A percentile compares a stretch with the other conserved stretches of the same genome.
Evolutionary conservation across 768 basidiomycete genomes (phyloP).

Genomic region (Sarcomyxa edulis): DNA sequence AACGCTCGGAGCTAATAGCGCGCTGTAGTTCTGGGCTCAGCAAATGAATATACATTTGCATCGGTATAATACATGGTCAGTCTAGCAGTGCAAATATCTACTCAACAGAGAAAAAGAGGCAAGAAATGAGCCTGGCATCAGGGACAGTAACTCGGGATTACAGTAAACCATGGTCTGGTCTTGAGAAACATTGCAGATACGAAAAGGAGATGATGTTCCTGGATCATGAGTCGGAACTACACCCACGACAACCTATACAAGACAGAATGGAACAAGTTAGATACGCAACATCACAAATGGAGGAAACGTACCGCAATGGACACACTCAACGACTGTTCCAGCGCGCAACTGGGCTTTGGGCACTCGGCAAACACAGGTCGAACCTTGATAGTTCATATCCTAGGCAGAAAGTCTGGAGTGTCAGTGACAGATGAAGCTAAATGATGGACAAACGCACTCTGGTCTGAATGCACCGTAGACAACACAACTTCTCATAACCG

Average conservation of each 20-base stretch:
- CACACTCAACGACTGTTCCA: conserved; percentile 93
- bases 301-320: conserved; percentile 91
- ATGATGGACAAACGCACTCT: conserved; percentile 42
- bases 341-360: conserved; percentile 89
- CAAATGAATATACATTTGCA: too few relatives aligned
- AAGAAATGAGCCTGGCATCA: too few relatives aligned
- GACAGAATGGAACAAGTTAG: conserved; percentile 8
- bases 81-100: too few relatives aligned
- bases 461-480: conserved; percentile 94
- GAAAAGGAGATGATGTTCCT: neutral
- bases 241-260: conserved; percentile 75
- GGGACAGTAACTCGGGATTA: too few relatives aligned
- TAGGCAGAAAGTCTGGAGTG: conserved; percentile 20
- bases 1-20: too few relatives aligned
- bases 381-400: conserved; percentile 99
- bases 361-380: conserved; percentile 95
- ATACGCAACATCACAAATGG: conserved; percentile 5
- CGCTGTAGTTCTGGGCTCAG: too few relatives aligned
- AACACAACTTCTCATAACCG: conserved; percentile 98
- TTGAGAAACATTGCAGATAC: neutral
- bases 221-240: conserved; percentile 76
- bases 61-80: too few relatives aligned
- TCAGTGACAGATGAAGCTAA: conserved; percentile 1
- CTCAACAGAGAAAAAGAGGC: too few relatives aligned
- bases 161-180: conserved; percentile 1